Evolutionary conservation across 139 green algal genomes (phyloP).

Genomic region (Chlamydomonas eustigma): DNA sequence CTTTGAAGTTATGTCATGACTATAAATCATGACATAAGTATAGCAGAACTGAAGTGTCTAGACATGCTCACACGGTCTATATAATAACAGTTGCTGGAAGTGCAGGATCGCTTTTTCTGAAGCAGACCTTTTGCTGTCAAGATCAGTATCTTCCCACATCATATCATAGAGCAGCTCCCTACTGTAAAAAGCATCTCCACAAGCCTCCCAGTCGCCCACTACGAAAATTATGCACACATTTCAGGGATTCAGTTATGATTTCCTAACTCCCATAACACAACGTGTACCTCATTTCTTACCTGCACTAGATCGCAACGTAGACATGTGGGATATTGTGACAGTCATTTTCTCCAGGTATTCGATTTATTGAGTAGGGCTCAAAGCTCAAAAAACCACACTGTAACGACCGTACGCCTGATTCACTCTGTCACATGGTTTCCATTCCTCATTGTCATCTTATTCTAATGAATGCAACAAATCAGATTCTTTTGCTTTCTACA

Average conservation of each 20-base stretch:
- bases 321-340: background rate
- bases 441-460: no score
- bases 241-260: background rate
- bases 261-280: background rate
- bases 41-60: background rate
- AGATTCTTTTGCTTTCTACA: no score
- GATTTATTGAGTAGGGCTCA: no score
- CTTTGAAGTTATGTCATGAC: background rate
- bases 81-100: no score
- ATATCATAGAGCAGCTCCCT: conserved; percentile 64
- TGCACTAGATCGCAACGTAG: background rate
- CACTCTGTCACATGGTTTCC: no score
- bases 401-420: no score
- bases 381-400: no score
- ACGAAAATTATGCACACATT: conserved; percentile 3
- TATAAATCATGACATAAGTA: background rate
- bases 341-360: conserved; percentile 1
- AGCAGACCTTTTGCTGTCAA: conserved; percentile 16
- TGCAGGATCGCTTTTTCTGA: background rate
- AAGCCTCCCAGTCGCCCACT: conserved; percentile 66
- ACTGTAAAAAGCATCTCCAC: conserved; percentile 57
- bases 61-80: no score
- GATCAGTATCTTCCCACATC: conserved; percentile 52
- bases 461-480: no score
- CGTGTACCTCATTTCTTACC: background rate